Evolutionary conservation across 2,329 filamentous ascomycete genomes (phyloP), one percentile per base, ranked within the genome.

Genomic region (Cladobotryum mycophilum): DNA sequence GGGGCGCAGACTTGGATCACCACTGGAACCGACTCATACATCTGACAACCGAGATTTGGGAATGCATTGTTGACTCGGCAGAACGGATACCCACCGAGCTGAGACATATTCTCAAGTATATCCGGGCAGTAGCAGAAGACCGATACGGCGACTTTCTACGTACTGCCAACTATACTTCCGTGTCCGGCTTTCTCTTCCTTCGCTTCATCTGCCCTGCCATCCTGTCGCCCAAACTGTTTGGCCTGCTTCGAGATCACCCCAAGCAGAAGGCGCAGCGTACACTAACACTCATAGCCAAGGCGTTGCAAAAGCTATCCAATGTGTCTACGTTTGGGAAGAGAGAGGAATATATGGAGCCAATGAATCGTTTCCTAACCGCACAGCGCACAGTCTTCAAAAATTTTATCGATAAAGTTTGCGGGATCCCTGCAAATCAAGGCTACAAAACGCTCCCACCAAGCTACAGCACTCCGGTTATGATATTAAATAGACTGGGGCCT

Each of bases 291-390:
- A 91, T 97, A 53, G 89, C 92, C 20, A 97, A 97, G 68, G 89
- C 88, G 1, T 74, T 97, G 8, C 91, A 96, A 69, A 91, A 89
- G 14, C 76, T 97, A 52, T 89, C 90, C 15, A 96, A 96, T 65
- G 78, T 96, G 69, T 88, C 89, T 2, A 89, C 83, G 0, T 96
- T 96, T 64, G 92, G 92, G 38, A 91, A 88, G 63, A 95, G 96
- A 65, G 92, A 97, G 67, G 84, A 86, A n/a, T 97, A 90, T 89
- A 96, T 97, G 91, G 91, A 96, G 70, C 90, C 90, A 0, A 97
- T 97, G 92, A 97, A 96, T 64, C 81, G 80, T 41, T 96, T 96
- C 60, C 73, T 97, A 36, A 78, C 76, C 8, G 76, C 81, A 1
- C 85, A 95, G 61, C 82, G 90, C 17, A 79, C 85, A 59, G 81